Base-by-base conservation (phyloP, 371 early-diverging fungal genomes). In the Dinochytrium kinnereticum region DNA sequence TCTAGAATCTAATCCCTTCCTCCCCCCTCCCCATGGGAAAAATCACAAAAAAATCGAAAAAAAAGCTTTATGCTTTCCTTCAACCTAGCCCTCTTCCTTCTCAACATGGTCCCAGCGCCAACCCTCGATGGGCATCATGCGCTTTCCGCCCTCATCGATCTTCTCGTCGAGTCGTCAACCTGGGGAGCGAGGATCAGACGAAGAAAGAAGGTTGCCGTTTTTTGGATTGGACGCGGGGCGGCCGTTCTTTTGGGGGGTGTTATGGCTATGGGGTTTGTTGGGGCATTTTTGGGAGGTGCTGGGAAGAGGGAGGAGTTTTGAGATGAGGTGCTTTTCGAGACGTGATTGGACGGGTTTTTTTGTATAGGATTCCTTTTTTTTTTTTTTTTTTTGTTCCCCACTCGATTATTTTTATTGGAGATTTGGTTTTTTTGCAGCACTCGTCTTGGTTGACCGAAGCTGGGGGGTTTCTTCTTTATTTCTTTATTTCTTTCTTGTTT, bases 31-130 rank as follows among this genome's bases (percentile, higher is more conserved):
- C n/a, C n/a, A n/a, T n/a, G n/a, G n/a, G n/a, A n/a, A 5, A 28
- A 7, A 34, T 49, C 40, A 38, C 31, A 39, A 53, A 69, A 55
- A 37, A 31, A 73, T 34, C 53, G 69, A 31, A 44, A 7, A 44
- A 44, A 44, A 7, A 91, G 89, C 69, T 94, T 93, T 69, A 88
- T 89, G 17, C 83, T 92, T 68, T 90, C 93, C 1, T 91, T 94
- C 68, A 91, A 93, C 7, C 39, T 91, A 21, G 94, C 93, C 15
- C 81, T 94, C 51, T 87, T 91, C 5, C 72, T 94, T 26, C 80
- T 94, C 28, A 94, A 94, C 78, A 92, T 93, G 68, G 79, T 93
- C 3, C 94, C 94, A 0, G 93, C 92, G 0, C 89, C 88, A 64
- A 82, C 89, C 49, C 76, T 94, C 68, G 94, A 94, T 76, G 94